Percentiles rank a stretch among this genome's conserved stretches.
Conservation (phyloP, 371 early-diverging fungal species). For the Chytridium lagenaria region DNA sequence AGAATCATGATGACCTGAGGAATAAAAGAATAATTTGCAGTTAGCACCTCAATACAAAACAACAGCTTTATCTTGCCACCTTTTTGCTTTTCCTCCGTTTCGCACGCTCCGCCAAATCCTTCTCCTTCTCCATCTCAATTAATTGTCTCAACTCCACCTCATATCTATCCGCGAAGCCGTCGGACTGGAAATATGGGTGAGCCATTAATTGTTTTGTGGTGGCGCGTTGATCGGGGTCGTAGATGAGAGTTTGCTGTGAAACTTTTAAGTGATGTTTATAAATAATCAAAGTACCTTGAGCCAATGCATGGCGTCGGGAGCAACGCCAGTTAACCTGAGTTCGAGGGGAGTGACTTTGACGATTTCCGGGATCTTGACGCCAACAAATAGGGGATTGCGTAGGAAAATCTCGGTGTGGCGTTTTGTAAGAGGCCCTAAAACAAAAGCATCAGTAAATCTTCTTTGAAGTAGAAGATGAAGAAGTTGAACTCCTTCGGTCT, state of each 20-base stretch:
- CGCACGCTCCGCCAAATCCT: conserved; percentile 50
- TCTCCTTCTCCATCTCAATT: conserved; percentile 55
- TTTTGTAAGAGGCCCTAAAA: conserved; percentile 54
- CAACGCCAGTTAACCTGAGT: conserved; percentile 51
- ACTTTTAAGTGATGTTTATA: not conserved
- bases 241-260: conserved; percentile 55
- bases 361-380: conserved; percentile 58
- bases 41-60: not conserved
- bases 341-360: conserved; percentile 60
- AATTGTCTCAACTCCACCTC: conserved; percentile 55
- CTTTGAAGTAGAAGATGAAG: no score
- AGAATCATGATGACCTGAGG: not conserved
- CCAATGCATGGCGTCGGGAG: conserved; percentile 55
- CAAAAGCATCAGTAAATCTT: not conserved
- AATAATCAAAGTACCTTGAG: conserved; percentile 41
- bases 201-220: conserved; percentile 58
- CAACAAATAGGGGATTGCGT: conserved; percentile 62
- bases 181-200: conserved; percentile 58
- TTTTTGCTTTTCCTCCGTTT: conserved; percentile 47
- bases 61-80: conserved; percentile 19
- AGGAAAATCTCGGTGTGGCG: conserved; percentile 62
- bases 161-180: conserved; percentile 56
- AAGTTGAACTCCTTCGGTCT: not conserved
- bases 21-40: not conserved
- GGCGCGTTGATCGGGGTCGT: conserved; percentile 62